These are phyloP conservation scores for Kurtzmaniella natalensis DNA, from an alignment of 1,139 yeast genomes.

Conservation along the genomic window DNA sequence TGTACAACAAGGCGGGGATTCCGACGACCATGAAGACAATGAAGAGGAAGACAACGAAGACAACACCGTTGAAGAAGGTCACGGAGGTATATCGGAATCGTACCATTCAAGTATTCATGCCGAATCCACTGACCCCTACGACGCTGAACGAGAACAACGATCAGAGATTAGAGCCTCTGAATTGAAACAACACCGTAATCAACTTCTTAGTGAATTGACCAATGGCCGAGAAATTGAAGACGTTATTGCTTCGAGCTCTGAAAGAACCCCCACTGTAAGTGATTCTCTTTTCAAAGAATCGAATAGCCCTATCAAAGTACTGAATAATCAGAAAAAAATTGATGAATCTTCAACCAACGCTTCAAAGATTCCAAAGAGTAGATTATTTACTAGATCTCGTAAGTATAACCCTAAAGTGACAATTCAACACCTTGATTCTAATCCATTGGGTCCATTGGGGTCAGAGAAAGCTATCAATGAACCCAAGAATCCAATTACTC, in stretches of 20 bases:
- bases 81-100: conserved; percentile 5
- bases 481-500: conserved; percentile 14
- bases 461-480: conserved; percentile 4
- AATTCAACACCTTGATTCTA: conserved; percentile 26
- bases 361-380: conserved; percentile 11
- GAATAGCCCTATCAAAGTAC: conserved; percentile 32
- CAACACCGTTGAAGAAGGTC: conserved; percentile 17
- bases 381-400: conserved; percentile 41
- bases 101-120: too few relatives aligned
- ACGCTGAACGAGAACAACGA: conserved; percentile 29
- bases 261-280: conserved; percentile 12
- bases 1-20: conserved; percentile 6
- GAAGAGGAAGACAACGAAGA: conserved; percentile 19
- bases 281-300: conserved; percentile 34
- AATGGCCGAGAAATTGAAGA: conserved; percentile 24
- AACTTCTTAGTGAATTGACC: conserved; percentile 35
- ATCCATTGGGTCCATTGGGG: conserved; percentile 42
- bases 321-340: conserved; percentile 11
- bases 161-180: conserved; percentile 31
- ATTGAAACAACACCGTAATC: conserved; percentile 31
- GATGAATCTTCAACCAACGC: conserved; percentile 23
- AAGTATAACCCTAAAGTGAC: conserved; percentile 29
- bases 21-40: conserved; percentile 17
- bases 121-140: conserved; percentile 6
- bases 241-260: conserved; percentile 13